These are phyloP conservation scores for Diaporthe nobilis DNA, from an alignment of 2,329 filamentous ascomycete genomes.

Conservation along the genomic window DNA sequence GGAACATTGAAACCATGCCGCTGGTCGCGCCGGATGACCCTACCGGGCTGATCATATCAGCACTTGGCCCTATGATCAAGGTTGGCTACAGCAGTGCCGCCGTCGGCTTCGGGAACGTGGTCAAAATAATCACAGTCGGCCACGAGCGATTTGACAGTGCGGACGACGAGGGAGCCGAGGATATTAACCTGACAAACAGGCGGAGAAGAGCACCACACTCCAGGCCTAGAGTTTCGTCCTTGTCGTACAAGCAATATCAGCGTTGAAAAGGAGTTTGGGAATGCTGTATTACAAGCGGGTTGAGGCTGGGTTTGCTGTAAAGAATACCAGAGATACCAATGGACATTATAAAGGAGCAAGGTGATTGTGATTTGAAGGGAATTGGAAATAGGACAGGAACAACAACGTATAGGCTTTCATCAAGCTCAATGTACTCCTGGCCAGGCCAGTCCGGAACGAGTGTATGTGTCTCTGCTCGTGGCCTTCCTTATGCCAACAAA, in stretches of 20 bases:
- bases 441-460: no score
- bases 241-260: conserved; percentile 12
- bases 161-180: conserved; percentile 49
- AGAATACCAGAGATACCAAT: conserved; percentile 34
- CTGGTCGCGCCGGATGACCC: conserved; percentile 61
- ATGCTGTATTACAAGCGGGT: background rate
- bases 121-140: conserved; percentile 79
- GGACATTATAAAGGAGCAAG: conserved; percentile 21
- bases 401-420: background rate
- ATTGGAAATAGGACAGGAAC: background rate
- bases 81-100: conserved; percentile 77
- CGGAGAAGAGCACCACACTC: conserved; percentile 48
- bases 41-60: conserved; percentile 70
- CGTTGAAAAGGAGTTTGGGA: conserved; percentile 26
- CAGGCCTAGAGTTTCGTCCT: conserved; percentile 48
- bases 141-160: conserved; percentile 72
- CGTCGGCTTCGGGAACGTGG: conserved; percentile 78
- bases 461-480: background rate
- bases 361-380: background rate
- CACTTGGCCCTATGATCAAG: conserved; percentile 74
- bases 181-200: conserved; percentile 55
- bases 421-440: background rate
- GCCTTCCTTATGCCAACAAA: background rate
- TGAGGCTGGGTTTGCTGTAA: background rate
- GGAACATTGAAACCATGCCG: conserved; percentile 61